phyloP scores from a whole-genome alignment of 78 protist genomes.

The Dictyostelium intermedium region DNA sequence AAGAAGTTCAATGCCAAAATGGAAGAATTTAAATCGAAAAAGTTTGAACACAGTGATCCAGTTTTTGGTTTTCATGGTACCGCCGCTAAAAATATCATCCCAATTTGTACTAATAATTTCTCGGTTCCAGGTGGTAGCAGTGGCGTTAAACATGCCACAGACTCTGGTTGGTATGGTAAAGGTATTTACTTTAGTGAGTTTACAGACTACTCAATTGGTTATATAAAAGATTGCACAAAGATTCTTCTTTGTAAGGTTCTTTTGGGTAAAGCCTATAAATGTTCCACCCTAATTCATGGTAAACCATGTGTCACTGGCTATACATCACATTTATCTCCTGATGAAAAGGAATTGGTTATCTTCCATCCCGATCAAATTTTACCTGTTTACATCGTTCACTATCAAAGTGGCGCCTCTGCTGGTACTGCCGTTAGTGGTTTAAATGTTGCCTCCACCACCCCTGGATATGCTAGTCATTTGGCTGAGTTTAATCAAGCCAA shows the following conservation, averaged over 20 bases:
- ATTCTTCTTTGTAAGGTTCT: slow-evolving; percentile 43
- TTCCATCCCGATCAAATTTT: slow-evolving; percentile 64
- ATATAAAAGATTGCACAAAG: slow-evolving; percentile 57
- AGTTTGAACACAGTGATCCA: slow-evolving; percentile 17
- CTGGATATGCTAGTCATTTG: not conserved
- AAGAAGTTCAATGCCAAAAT: slow-evolving; percentile 31
- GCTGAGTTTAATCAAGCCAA: not conserved
- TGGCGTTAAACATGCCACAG: slow-evolving; percentile 39
- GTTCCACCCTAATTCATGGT: slow-evolving; percentile 32
- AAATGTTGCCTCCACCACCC: too few relatives aligned
- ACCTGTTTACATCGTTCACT: slow-evolving; percentile 57
- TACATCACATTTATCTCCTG: slow-evolving; percentile 64
- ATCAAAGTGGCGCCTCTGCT: not conserved
- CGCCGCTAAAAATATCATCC: slow-evolving; percentile 7
- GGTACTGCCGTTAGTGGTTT: not conserved
- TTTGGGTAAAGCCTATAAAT: slow-evolving; percentile 47
- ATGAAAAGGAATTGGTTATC: slow-evolving; percentile 67
- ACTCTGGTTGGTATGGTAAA: slow-evolving; percentile 58
- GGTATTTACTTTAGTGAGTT: slow-evolving; percentile 64
- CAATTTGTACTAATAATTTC: slow-evolving; percentile 52
- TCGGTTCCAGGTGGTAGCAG: slow-evolving; percentile 33
- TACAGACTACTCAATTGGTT: slow-evolving; percentile 61
- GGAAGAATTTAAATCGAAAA: slow-evolving; percentile 16
- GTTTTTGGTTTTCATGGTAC: slow-evolving; percentile 76
- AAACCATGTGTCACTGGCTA: slow-evolving; percentile 52